A percentile compares a stretch with the other conserved stretches of the same genome.
Evolutionary conservation across 1,139 yeast species (phyloP).

Genomic region (Candida sp.): DNA sequence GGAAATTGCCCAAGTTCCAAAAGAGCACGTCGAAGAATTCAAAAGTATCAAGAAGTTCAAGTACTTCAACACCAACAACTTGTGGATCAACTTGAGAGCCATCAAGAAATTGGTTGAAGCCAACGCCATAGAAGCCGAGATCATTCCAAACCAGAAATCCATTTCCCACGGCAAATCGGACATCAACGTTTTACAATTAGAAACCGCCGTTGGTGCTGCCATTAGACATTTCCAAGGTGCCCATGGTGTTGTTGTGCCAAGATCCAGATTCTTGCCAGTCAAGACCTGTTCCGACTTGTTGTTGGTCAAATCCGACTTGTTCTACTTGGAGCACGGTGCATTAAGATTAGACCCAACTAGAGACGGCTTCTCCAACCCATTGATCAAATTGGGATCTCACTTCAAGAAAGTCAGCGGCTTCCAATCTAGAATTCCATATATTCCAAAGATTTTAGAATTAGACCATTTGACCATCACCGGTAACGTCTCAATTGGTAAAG

Average conservation of each 20-base stretch:
- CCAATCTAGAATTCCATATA: slow-evolving; percentile 89
- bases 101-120: slow-evolving; percentile 90
- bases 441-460: slow-evolving; percentile 94
- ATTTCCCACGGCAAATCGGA: slow-evolving; percentile 79
- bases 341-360: slow-evolving; percentile 83
- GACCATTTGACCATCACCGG: slow-evolving; percentile 99
- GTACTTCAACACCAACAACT: slow-evolving; percentile 96
- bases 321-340: slow-evolving; percentile 91
- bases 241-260: slow-evolving; percentile 98
- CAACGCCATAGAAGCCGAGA: slow-evolving; percentile 86
- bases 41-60: slow-evolving; percentile 97
- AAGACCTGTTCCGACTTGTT: slow-evolving; percentile 96
- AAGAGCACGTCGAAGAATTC: slow-evolving; percentile 98
- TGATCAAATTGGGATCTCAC: slow-evolving; percentile 95
- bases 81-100: slow-evolving; percentile 97
- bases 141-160: slow-evolving; percentile 92
- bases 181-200: slow-evolving; percentile 89
- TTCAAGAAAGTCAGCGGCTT: slow-evolving; percentile 95
- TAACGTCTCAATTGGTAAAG: slow-evolving; percentile 90
- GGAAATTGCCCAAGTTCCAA: slow-evolving; percentile 99
- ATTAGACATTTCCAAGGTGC: slow-evolving; percentile 95
- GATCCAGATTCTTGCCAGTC: slow-evolving; percentile 97
- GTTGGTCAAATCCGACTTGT: slow-evolving; percentile 95
- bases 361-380: slow-evolving; percentile 88
- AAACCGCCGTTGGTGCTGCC: slow-evolving; percentile 99